A percentile compares a stretch with the other conserved stretches of the same genome.
These are phyloP conservation scores for Avena atlantica DNA, from an alignment of 176 grass and related monocot species.

Conservation along the genomic window DNA sequence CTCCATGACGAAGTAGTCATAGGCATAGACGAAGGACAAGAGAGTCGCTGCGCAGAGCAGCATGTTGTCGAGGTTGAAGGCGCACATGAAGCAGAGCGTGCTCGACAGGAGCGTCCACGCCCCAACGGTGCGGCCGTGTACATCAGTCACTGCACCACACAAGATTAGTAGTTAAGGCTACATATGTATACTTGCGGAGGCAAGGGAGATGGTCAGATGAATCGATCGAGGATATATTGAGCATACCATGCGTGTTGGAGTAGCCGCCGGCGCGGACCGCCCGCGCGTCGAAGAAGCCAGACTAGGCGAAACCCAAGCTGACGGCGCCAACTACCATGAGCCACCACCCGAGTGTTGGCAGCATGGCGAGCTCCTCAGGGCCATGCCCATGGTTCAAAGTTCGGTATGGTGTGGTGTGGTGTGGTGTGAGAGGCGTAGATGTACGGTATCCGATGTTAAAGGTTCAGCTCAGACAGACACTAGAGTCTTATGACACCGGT, in stretches of 20 bases:
- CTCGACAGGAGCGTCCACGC: neutral
- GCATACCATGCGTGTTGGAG: slow-evolving; percentile 48
- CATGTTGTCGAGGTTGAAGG: neutral
- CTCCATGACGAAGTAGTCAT: neutral
- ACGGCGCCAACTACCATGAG: slow-evolving; percentile 56
- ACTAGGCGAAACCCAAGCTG: slow-evolving; percentile 56
- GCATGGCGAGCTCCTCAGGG: neutral
- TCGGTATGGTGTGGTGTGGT: too few relatives aligned
- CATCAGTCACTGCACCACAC: neutral
- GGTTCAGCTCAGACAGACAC: too few relatives aligned
- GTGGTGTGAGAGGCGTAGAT: too few relatives aligned
- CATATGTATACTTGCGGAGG: too few relatives aligned
- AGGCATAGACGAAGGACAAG: neutral
- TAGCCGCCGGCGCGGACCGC: slow-evolving; percentile 54
- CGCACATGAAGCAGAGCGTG: neutral
- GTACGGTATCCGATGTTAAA: too few relatives aligned
- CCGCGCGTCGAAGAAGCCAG: slow-evolving; percentile 63
- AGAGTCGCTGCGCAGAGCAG: neutral
- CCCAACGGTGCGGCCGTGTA: neutral
- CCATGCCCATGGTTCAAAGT: too few relatives aligned
- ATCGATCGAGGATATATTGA: too few relatives aligned
- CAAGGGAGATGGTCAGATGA: too few relatives aligned
- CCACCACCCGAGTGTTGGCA: slow-evolving; percentile 64
- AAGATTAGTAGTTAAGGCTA: too few relatives aligned
- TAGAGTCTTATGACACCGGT: too few relatives aligned